Evolutionary conservation across 2,329 filamentous ascomycete genomes (phyloP).

Genomic region (Metarhizium humberi): DNA sequence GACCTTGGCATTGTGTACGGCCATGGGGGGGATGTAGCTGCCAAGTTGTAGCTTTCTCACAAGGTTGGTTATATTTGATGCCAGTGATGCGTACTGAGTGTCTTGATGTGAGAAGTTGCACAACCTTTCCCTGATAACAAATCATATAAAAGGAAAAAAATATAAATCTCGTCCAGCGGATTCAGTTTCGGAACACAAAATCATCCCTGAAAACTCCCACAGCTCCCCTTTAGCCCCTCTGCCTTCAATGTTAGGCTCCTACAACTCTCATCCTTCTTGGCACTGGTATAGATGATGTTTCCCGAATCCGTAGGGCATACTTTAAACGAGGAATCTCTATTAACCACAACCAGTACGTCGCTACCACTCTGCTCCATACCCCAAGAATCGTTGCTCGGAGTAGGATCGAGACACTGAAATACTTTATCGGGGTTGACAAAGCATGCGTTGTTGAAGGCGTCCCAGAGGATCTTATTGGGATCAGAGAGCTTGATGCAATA

Average conservation of each 20-base stretch:
- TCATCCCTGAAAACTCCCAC: conserved; percentile 6
- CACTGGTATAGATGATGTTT: conserved; percentile 14
- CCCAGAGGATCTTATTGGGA: conserved; percentile 16
- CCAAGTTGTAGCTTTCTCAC: conserved; percentile 15
- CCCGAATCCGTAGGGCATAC: conserved; percentile 17
- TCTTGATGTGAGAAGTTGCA: background rate
- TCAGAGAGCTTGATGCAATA: conserved; percentile 21
- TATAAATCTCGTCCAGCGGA: background rate
- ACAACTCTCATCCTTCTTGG: conserved; percentile 12
- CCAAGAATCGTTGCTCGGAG: conserved; percentile 19
- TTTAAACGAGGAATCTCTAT: conserved; percentile 14
- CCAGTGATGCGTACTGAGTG: background rate
- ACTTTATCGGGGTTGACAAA: conserved; percentile 16
- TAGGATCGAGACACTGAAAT: conserved; percentile 24
- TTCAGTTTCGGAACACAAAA: background rate
- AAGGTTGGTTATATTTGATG: background rate
- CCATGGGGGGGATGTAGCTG: background rate
- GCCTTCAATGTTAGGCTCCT: conserved; percentile 16
- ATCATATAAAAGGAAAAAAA: no score
- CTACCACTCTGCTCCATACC: conserved; percentile 13
- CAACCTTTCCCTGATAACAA: no score
- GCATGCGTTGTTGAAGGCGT: conserved; percentile 22
- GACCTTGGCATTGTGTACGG: conserved; percentile 30
- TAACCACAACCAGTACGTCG: conserved; percentile 14
- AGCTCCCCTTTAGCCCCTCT: conserved; percentile 17